Conservation (phyloP, 495 filamentous ascomycete species). For the Xylaria palmicola region DNA sequence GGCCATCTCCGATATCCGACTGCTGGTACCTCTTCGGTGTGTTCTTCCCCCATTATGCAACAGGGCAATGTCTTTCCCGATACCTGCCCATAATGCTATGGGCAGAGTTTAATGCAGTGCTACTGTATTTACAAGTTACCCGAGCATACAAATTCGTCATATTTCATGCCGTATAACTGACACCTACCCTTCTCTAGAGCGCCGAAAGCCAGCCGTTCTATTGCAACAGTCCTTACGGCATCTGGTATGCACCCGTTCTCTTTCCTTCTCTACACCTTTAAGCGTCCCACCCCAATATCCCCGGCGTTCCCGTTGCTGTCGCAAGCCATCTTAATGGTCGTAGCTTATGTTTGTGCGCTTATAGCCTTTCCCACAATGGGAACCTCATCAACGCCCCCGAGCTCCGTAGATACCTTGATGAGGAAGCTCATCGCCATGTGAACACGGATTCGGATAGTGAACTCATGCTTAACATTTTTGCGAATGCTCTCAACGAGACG, state of each 20-base stretch:
- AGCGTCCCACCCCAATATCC: neutral
- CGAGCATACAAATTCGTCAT: too few relatives aligned
- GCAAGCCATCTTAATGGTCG: neutral
- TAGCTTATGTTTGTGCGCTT: neutral
- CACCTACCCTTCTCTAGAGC: slow-evolving; percentile 32
- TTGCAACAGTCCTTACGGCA: slow-evolving; percentile 87
- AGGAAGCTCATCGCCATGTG: slow-evolving; percentile 89
- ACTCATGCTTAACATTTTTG: slow-evolving; percentile 93
- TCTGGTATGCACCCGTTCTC: slow-evolving; percentile 53
- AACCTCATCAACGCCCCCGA: slow-evolving; percentile 93
- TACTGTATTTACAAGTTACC: neutral
- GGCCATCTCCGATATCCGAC: slow-evolving; percentile 91
- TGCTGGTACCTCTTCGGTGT: slow-evolving; percentile 72
- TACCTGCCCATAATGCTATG: neutral
- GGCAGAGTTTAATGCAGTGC: neutral
- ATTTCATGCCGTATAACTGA: too few relatives aligned
- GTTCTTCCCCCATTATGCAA: neutral
- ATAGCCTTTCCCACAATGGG: slow-evolving; percentile 62
- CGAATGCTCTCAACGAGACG: slow-evolving; percentile 90
- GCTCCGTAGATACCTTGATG: slow-evolving; percentile 75
- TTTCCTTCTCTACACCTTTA: too few relatives aligned
- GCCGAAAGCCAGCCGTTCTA: slow-evolving; percentile 88
- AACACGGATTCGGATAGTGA: slow-evolving; percentile 97
- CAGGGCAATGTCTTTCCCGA: neutral
- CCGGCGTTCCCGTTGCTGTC: neutral